Evolutionary conservation across 257 asterid species (phyloP), one percentile per base, ranked within the genome.

Genomic region (Nicotiana otophora): DNA sequence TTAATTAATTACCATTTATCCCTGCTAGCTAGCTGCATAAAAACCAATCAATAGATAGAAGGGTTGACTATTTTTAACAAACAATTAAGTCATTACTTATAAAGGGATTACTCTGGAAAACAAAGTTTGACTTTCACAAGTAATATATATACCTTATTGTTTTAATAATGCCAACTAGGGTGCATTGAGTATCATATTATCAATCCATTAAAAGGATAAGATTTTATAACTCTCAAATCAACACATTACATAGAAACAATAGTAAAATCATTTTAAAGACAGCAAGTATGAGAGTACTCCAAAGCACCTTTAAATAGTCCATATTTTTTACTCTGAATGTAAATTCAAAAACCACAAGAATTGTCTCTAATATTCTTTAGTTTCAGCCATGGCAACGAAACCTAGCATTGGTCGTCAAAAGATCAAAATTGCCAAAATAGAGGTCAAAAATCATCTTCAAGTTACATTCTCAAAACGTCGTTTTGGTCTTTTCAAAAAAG

Each of bases 151-250:
- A 46, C n/a, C n/a, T n/a, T 60, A 58, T 53, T 76, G 34, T 77
- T 36, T 68, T 68, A 34, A 82, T 83, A 78, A 65, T 65, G 82
- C 81, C 87, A 85, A 84, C 86, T 70, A 84, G 77, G 82, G 46
- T 48, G 34, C 62, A 23, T 67, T 77, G 83, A 15, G 77, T 82
- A 81, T 84, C 51, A 17, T 57, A 81, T 80, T 61, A 86, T 86
- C 81, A 30, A 58, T 7, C 10, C 88, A 84, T 87, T 89, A 87
- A 89, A 74, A 78, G 9, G 62, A n/a, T 28, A 7, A 83, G 90
- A 87, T 87, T 91, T 84, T 82, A 67, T 70, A 89, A 90, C 96
- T 87, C 91, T 92, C 90, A 91, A 88, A 89, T 90, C 93, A 87
- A 9, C 80, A 85, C 58, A 76, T 57, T 79, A 70, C 86, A 76